A percentile compares a stretch with the other conserved stretches of the same genome.
phyloP scores from a whole-genome alignment of 2,329 filamentous ascomycete genomes.

The Thermochaetoides dissita region DNA sequence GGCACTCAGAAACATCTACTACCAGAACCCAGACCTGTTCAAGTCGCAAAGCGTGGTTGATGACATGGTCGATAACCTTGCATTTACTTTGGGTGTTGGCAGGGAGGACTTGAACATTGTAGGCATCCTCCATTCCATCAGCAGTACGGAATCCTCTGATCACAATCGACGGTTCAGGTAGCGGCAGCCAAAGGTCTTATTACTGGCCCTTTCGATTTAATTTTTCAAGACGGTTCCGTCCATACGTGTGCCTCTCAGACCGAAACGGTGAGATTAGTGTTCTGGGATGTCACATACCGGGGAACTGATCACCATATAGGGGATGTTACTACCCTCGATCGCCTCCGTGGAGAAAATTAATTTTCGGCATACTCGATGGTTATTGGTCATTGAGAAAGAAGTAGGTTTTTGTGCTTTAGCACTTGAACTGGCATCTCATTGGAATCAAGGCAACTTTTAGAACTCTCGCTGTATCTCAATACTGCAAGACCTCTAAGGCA shows the following conservation, averaged over 20 bases:
- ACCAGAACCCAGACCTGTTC: slow-evolving; percentile 61
- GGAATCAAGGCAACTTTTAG: slow-evolving; percentile 55
- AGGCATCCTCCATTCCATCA: slow-evolving; percentile 13
- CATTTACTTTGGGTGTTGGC: slow-evolving; percentile 51
- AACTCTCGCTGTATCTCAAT: slow-evolving; percentile 43
- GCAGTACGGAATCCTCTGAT: too few relatives aligned
- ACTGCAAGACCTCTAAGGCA: slow-evolving; percentile 34
- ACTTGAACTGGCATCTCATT: neutral
- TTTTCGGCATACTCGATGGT: slow-evolving; percentile 40
- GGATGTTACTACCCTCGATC: slow-evolving; percentile 44
- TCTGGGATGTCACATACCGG: too few relatives aligned
- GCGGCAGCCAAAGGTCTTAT: slow-evolving; percentile 62
- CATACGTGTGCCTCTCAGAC: slow-evolving; percentile 17
- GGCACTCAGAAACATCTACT: slow-evolving; percentile 58
- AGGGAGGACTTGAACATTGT: slow-evolving; percentile 59
- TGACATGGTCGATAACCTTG: slow-evolving; percentile 58
- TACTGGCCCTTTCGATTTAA: slow-evolving; percentile 39
- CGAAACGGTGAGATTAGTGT: slow-evolving; percentile 17
- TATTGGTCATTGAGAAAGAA: slow-evolving; percentile 70
- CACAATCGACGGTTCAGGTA: slow-evolving; percentile 30
- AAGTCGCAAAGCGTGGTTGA: slow-evolving; percentile 55
- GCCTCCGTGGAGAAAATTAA: slow-evolving; percentile 35
- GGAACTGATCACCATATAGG: slow-evolving; percentile 26
- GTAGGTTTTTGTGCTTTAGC: slow-evolving; percentile 23
- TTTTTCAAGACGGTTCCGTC: slow-evolving; percentile 17